These are phyloP conservation scores for Lodderomyces oxycetoniae DNA, from an alignment of 1,139 yeast species.

Conservation along the genomic window DNA sequence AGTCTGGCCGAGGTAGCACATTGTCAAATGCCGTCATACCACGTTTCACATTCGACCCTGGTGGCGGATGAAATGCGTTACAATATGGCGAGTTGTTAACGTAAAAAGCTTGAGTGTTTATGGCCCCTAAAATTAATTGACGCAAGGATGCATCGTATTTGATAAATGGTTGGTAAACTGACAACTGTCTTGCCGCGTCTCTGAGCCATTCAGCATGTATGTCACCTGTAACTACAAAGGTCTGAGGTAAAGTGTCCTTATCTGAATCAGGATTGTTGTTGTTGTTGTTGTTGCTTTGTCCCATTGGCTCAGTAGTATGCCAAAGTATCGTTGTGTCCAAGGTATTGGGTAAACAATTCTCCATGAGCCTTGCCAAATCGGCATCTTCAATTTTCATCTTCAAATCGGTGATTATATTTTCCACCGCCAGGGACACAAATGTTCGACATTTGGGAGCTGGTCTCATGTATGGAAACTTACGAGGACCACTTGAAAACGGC, in stretches of 20 bases:
- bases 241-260: conserved; percentile 17
- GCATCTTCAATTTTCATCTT: conserved; percentile 47
- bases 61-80: conserved; percentile 88
- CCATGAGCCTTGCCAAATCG: conserved; percentile 71
- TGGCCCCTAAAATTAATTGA: conserved; percentile 67
- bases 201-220: conserved; percentile 88
- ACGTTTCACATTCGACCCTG: conserved; percentile 47
- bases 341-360: conserved; percentile 83
- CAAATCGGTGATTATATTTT: conserved; percentile 53
- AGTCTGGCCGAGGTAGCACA: conserved; percentile 67
- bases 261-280: neutral
- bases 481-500: conserved; percentile 47
- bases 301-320: conserved; percentile 34
- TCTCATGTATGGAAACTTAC: conserved; percentile 66
- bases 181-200: conserved; percentile 79
- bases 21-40: conserved; percentile 57
- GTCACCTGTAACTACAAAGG: conserved; percentile 84
- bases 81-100: conserved; percentile 69
- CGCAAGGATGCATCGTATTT: conserved; percentile 46
- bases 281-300: conserved; percentile 9
- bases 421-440: conserved; percentile 60
- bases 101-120: conserved; percentile 69
- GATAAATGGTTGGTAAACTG: conserved; percentile 66
- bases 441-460: conserved; percentile 73
- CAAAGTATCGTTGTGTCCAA: conserved; percentile 82